Percentiles rank a stretch among this genome's conserved stretches.
Conservation (phyloP, 2,329 filamentous ascomycete genomes). For the Pezizomycotina sp. region DNA sequence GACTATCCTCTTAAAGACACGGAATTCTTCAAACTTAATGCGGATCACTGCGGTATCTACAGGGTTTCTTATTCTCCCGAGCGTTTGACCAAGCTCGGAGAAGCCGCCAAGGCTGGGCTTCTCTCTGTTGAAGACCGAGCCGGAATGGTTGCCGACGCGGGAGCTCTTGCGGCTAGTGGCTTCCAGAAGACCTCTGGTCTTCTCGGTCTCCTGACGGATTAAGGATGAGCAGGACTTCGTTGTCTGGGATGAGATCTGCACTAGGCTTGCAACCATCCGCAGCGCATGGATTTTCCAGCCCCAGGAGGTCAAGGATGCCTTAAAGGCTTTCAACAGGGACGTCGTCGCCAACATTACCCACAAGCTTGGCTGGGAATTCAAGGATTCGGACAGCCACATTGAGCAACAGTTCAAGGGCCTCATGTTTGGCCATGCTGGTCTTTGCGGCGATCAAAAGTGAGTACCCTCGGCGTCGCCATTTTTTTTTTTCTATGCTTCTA, state of each 20-base stretch:
- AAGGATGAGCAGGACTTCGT: conserved; percentile 70
- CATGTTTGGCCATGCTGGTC: conserved; percentile 69
- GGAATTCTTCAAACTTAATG: conserved; percentile 94
- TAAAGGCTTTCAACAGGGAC: conserved; percentile 68
- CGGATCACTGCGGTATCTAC: conserved; percentile 84
- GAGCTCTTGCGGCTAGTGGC: conserved; percentile 72
- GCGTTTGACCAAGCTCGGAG: conserved; percentile 69
- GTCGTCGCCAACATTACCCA: conserved; percentile 67
- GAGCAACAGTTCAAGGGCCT: conserved; percentile 88
- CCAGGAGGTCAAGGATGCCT: conserved; percentile 49
- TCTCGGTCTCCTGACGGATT: conserved; percentile 69
- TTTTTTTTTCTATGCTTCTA: background rate
- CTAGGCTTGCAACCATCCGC: conserved; percentile 61
- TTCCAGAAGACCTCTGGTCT: conserved; percentile 88
- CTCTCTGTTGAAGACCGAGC: conserved; percentile 79
- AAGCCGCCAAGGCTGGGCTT: conserved; percentile 65
- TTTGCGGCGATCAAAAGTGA: conserved; percentile 54
- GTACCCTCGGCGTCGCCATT: background rate
- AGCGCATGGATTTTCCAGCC: conserved; percentile 83
- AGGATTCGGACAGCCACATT: conserved; percentile 68
- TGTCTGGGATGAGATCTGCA: conserved; percentile 84
- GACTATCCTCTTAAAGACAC: conserved; percentile 60
- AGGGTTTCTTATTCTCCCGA: conserved; percentile 74
- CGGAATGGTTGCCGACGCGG: conserved; percentile 87
- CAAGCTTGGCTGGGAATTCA: conserved; percentile 75